Base-by-base conservation (phyloP, 2,329 filamentous ascomycete species). In the Ascochyta viciae-villosae region DNA sequence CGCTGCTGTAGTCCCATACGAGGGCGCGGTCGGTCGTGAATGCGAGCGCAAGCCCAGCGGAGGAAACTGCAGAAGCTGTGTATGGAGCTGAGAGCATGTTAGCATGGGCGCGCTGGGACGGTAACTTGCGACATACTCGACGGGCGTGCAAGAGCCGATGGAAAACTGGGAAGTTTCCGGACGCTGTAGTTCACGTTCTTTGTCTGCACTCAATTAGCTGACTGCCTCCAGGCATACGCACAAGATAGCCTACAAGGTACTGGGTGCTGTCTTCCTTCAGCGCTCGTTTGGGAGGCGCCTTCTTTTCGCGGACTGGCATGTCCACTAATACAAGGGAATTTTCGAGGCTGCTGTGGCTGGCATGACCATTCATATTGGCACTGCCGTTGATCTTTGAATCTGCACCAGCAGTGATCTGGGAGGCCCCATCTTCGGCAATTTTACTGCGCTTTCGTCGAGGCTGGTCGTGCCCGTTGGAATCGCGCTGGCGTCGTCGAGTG, bases 151-250 rank as follows among this genome's bases (percentile, higher is more conserved):
- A 96, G 85, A 68, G 87, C 86, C 68, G 93, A 88, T 44, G 94
- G 93, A 23, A 96, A 83, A 51, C 90, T 88, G 54, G 91, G 91
- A 29, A 97, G 83, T 75, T 93, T 92, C 76, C 89, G 91, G 60
- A 96, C 90, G 39, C 85, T 89, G 74, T 95, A 97, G 61, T 91
- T 90, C 72, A 88, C 87, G 70, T 91, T 96, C 71, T 87, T 91
- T 35, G 91, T 91, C 90, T 96, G 58, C 10, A 41, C 23, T 29
- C 39, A 44, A 33, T 54, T 52, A 65, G 66, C 24, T 24, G 46
- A n/a, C 16, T 16, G n/a, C 16, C 24, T 50, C 29, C 16, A 40
- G 8, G 9, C 9, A 7, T 19, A 15, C 2, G 9, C n/a, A 5
- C 23, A 34, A n/a, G 24, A 74, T 15, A 3, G 29, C 83, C 51